Percentiles rank a stretch among this genome's conserved stretches.
These are phyloP conservation scores for Pseudoscleropodium purum DNA, from an alignment of 225 moss, liverwort and hornwort genomes.

Conservation along the genomic window DNA sequence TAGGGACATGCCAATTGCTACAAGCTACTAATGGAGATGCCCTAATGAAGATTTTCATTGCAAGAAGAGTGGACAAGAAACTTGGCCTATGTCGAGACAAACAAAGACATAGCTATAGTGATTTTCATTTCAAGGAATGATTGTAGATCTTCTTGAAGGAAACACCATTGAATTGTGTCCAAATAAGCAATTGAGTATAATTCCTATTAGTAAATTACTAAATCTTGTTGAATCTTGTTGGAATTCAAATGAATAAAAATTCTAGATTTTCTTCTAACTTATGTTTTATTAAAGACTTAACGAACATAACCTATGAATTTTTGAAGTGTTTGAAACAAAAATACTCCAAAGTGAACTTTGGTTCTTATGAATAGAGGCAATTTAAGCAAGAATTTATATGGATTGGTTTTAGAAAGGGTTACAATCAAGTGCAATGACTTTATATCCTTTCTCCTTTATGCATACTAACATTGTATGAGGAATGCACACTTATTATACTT, in stretches of 20 bases:
- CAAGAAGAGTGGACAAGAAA: neutral
- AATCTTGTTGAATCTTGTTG: neutral
- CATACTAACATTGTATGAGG: fast-evolving
- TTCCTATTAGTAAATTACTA: neutral
- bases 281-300: fast-evolving
- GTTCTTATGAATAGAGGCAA: fast-evolving
- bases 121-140: neutral
- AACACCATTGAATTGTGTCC: fast-evolving
- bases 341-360: fast-evolving
- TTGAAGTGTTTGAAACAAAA: neutral
- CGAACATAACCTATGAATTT: neutral
- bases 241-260: neutral
- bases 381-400: too few species aligned
- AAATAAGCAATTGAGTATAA: neutral
- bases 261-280: neutral
- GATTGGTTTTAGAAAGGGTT: fast-evolving
- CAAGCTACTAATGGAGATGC: fast-evolving
- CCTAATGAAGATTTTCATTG: neutral
- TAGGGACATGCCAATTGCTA: fast-evolving
- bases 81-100: neutral
- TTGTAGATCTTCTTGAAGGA: neutral
- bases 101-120: fast-evolving
- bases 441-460: neutral
- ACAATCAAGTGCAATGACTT: neutral
- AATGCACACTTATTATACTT: neutral